phyloP scores from a whole-genome alignment of 768 basidiomycete species.

The Lentinula sp. region DNA sequence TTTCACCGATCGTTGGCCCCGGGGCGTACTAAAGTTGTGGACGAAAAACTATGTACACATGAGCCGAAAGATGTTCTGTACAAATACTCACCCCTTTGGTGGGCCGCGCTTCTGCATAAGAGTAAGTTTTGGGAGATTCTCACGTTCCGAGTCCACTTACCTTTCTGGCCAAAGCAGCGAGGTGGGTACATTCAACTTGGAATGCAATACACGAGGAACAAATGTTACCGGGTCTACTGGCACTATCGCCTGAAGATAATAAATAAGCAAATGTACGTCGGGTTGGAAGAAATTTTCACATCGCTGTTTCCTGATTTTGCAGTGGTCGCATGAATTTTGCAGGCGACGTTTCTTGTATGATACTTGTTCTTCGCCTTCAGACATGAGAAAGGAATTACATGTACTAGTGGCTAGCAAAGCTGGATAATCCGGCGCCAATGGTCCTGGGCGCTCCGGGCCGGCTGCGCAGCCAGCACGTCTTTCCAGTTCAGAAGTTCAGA shows the following conservation, averaged over 20 bases:
- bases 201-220: conserved; percentile 34
- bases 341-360: conserved; percentile 3
- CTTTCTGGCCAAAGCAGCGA: conserved; percentile 29
- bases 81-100: conserved; percentile 24
- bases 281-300: too few species aligned
- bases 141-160: conserved; percentile 12
- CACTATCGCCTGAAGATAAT: conserved; percentile 31
- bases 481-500: neutral
- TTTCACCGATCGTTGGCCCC: conserved; percentile 13
- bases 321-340: conserved; percentile 39
- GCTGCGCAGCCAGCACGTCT: neutral
- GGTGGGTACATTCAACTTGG: conserved; percentile 31
- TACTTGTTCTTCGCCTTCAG: neutral
- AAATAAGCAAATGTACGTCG: too few species aligned
- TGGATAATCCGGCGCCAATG: too few species aligned
- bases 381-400: neutral
- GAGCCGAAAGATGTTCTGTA: neutral
- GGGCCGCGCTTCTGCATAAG: conserved; percentile 33
- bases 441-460: neutral
- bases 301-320: conserved; percentile 12
- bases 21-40: conserved; percentile 19
- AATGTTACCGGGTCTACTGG: conserved; percentile 27
- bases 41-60: conserved; percentile 15
- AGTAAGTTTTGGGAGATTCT: neutral
- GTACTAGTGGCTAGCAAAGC: too few species aligned